phyloP scores from a whole-genome alignment of 75 land plant species.

The Pinus tabuliformis region DNA sequence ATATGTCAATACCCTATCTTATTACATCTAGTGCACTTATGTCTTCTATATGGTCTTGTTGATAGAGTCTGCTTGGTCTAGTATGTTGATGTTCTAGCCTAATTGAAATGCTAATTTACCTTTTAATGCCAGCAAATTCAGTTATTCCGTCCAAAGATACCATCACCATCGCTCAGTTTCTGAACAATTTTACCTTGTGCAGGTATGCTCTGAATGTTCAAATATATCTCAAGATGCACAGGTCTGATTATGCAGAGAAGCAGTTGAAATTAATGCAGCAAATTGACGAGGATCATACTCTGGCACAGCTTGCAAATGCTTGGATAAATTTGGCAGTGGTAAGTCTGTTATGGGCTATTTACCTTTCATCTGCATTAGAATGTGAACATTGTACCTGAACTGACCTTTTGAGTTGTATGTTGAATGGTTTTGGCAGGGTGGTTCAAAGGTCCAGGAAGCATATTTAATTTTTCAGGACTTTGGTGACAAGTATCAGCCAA shows the following conservation, averaged over 20 bases:
- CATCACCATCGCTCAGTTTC: too few relatives aligned
- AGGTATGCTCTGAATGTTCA: conserved; percentile 98
- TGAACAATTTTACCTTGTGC: conserved; percentile 9
- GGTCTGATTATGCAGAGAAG: conserved; percentile 96
- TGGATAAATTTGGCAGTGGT: conserved; percentile 95
- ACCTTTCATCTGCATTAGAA: neutral
- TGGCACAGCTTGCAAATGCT: conserved; percentile 98
- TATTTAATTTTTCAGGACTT: conserved; percentile 96
- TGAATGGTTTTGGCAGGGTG: conserved; percentile 59
- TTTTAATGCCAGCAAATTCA: too few relatives aligned
- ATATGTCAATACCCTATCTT: neutral
- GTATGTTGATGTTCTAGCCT: neutral
- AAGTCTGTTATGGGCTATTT: conserved; percentile 1
- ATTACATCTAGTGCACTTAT: neutral
- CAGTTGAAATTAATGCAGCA: conserved; percentile 95
- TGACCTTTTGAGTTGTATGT: neutral
- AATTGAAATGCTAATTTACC: neutral
- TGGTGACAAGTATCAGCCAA: conserved; percentile 83
- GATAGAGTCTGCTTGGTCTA: neutral
- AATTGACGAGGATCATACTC: conserved; percentile 94
- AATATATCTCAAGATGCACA: conserved; percentile 90
- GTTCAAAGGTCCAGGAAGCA: conserved; percentile 97
- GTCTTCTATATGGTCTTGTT: neutral
- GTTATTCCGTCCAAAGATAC: too few relatives aligned
- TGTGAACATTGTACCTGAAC: neutral